Evolutionary conservation across 1,139 yeast species (phyloP).

Genomic region (Blastobotrys elegans): DNA sequence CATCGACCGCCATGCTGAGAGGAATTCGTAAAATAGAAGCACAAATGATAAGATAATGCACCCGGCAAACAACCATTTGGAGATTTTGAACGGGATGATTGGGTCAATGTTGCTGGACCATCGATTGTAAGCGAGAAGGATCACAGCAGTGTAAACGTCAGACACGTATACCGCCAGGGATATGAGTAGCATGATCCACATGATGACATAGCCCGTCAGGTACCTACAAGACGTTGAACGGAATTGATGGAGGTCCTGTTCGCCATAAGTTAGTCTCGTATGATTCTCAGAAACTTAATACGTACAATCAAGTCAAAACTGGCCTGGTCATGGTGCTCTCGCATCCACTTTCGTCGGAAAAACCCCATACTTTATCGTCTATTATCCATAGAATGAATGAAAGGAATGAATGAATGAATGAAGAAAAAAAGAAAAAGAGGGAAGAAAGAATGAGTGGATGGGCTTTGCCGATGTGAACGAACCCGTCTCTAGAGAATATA

Average conservation of each 20-base stretch:
- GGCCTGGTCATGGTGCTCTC: constrained; percentile 26
- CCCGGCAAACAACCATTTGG: constrained; percentile 80
- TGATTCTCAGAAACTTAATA: constrained; percentile 10
- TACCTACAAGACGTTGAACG: constrained; percentile 51
- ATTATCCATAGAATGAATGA: not conserved
- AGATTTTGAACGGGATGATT: constrained; percentile 54
- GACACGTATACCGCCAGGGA: constrained; percentile 58
- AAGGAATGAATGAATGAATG: not conserved
- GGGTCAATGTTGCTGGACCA: constrained; percentile 62
- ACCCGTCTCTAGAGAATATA: no score
- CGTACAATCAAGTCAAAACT: constrained; percentile 27
- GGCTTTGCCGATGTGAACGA: no score
- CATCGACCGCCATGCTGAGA: constrained; percentile 56
- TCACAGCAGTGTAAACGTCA: constrained; percentile 77
- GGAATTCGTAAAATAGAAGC: constrained; percentile 52
- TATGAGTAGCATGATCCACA: constrained; percentile 49
- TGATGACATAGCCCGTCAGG: constrained; percentile 47
- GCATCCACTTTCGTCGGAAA: constrained; percentile 26
- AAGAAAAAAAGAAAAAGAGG: not conserved
- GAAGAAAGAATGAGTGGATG: not conserved
- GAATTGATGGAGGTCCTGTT: constrained; percentile 44
- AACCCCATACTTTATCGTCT: constrained; percentile 15
- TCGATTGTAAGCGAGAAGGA: constrained; percentile 64
- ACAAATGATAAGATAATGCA: constrained; percentile 74
- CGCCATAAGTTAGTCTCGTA: not conserved